Conservation (phyloP, 169 alveolate genomes). For the Plasmodium vinckei region DNA sequence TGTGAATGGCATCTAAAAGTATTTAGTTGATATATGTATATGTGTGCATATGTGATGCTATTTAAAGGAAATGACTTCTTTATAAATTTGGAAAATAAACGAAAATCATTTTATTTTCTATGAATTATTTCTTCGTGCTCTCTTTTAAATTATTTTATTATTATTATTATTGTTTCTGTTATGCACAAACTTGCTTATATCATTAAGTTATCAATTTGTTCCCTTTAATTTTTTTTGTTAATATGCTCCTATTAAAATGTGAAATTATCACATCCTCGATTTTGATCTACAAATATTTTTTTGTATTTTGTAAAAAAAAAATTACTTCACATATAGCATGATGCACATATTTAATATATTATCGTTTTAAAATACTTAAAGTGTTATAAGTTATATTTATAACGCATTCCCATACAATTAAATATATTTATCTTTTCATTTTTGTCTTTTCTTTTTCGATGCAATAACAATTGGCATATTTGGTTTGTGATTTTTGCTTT, state of each 20-base stretch:
- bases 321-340: too few relatives aligned
- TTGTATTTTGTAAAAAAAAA: too few relatives aligned
- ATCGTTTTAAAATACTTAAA: too few relatives aligned
- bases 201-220: not conserved
- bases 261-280: too few relatives aligned
- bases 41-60: not conserved
- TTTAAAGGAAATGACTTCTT: constrained; percentile 11
- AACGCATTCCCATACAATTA: too few relatives aligned
- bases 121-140: not conserved
- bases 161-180: not conserved
- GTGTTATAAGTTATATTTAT: too few relatives aligned
- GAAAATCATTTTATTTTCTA: not conserved
- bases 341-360: too few relatives aligned
- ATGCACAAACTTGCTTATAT: not conserved
- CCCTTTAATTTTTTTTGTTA: not conserved
- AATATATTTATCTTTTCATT: not conserved
- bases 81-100: not conserved
- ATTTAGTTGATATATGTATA: not conserved
- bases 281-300: too few relatives aligned
- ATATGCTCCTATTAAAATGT: not conserved
- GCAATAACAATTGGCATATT: not conserved
- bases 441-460: constrained; percentile 18
- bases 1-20: not conserved
- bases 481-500: not conserved
- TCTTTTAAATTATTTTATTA: not conserved